Evolutionary conservation across 2,329 filamentous ascomycete species (phyloP), one percentile per base, ranked within the genome.

Genomic region (Ascochyta viciae-villosae): DNA sequence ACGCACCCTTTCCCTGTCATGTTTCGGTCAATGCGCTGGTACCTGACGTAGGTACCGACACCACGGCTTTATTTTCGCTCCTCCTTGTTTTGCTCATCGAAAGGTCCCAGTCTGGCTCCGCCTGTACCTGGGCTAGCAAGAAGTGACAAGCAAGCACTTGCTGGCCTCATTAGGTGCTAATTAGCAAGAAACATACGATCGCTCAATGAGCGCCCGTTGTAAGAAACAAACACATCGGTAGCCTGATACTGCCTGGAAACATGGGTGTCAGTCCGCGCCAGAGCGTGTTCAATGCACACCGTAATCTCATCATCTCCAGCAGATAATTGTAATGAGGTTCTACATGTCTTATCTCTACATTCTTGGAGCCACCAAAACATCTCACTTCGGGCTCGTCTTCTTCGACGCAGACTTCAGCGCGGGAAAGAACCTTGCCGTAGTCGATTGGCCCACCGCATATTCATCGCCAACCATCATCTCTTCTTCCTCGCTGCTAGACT

Each of bases 371-470:
- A 8, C 33, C 6, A 35, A 9, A n/a, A 16, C 19, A 27, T 2
- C n/a, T 15, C 19, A 55, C n/a, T 37, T n/a, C 12, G 43, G 43
- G n/a, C 39, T 48, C 12, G 43, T 29, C 22, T 48, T 57, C 10
- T 43, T 57, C 3, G 41, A 47, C 4, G 12, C 35, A 4, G 53
- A 12, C 15, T 24, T 55, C 23, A 24, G 31, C 6, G 42, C 23
- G 12, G 47, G 39, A 23, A 67, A 65, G 34, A 67, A 67, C 8
- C 64, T 57, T 29, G 58, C 52, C 4, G 55, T 54, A 0, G 63
- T 67, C 39, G 55, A 62, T 37, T 61, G 53, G 7, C 64, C 64
- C 9, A 65, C 33, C 2, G 63, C 63, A 37, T 62, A 55, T 37
- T 65, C 58, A n/a, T 59, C 56, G 16, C 45, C 46, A n/a, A 37